Conservation (phyloP, 768 basidiomycete species). For the Amanita polypyramis region DNA sequence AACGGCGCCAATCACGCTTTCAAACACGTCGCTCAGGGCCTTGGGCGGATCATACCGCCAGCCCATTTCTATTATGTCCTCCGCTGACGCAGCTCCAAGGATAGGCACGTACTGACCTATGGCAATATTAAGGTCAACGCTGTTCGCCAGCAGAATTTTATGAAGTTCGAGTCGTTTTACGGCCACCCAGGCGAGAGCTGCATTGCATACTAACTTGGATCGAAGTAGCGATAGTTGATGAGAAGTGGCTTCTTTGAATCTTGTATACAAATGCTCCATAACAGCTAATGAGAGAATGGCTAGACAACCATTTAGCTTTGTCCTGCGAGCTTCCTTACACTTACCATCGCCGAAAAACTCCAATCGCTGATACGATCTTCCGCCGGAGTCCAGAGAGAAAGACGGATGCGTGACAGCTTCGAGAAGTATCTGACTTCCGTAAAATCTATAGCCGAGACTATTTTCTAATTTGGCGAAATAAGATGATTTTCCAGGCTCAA, state of each 20-base stretch:
- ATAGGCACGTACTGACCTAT: slow-evolving; percentile 52
- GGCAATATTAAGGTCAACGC: slow-evolving; percentile 52
- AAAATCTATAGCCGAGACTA: slow-evolving; percentile 61
- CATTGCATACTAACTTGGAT: slow-evolving; percentile 61
- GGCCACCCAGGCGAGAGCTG: slow-evolving; percentile 60
- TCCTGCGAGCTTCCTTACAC: slow-evolving; percentile 12
- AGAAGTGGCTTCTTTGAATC: slow-evolving; percentile 63
- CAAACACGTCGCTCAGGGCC: slow-evolving; percentile 73
- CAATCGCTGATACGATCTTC: slow-evolving; percentile 70
- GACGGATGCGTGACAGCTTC: slow-evolving; percentile 87
- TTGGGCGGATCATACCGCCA: slow-evolving; percentile 88
- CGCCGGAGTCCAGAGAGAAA: slow-evolving; percentile 36
- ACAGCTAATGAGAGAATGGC: slow-evolving; percentile 67
- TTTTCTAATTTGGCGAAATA: slow-evolving; percentile 51
- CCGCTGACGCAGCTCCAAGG: slow-evolving; percentile 41
- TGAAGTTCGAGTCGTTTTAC: slow-evolving; percentile 59
- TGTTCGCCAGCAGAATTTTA: slow-evolving; percentile 59
- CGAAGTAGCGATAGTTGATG: slow-evolving; percentile 67
- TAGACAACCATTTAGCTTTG: slow-evolving; percentile 16
- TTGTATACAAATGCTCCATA: slow-evolving; percentile 57
- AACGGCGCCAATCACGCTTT: slow-evolving; percentile 76
- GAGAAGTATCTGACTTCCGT: slow-evolving; percentile 47
- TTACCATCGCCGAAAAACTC: slow-evolving; percentile 88
- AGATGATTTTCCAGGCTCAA: slow-evolving; percentile 22
- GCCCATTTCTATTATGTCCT: slow-evolving; percentile 54